Conservation (phyloP, 768 basidiomycete species). For the Phlebiopsis gigantea region DNA sequence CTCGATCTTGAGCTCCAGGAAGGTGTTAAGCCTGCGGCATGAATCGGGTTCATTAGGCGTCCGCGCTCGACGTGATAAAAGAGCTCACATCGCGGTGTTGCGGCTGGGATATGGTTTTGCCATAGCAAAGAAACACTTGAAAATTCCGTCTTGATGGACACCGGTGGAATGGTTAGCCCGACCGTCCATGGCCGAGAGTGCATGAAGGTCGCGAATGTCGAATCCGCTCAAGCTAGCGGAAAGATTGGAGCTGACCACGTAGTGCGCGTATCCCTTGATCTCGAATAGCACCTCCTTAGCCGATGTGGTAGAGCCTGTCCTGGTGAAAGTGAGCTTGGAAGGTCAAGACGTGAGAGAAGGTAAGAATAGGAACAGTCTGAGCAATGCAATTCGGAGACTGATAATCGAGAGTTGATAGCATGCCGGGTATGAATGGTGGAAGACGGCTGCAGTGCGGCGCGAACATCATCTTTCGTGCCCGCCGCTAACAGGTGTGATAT, state of each 20-base stretch:
- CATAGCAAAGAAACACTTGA: slow-evolving; percentile 66
- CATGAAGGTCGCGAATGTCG: neutral
- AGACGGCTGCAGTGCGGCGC: no score
- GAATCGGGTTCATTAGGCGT: neutral
- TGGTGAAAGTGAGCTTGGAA: no score
- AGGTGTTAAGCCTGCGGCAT: slow-evolving; percentile 54
- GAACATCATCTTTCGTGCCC: no score
- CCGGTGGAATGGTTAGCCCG: neutral
- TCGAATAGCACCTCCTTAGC: slow-evolving; percentile 61
- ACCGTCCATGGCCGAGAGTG: neutral
- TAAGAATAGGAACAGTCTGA: no score
- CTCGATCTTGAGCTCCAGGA: slow-evolving; percentile 82
- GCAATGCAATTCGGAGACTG: no score
- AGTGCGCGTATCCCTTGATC: slow-evolving; percentile 60
- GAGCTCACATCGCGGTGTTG: slow-evolving; percentile 58
- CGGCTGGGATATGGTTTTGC: slow-evolving; percentile 76
- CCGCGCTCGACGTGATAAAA: neutral
- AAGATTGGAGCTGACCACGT: slow-evolving; percentile 12
- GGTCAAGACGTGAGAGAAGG: no score
- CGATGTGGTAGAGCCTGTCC: neutral
- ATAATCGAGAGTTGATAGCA: no score
- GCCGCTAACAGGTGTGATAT: no score
- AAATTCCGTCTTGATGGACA: slow-evolving; percentile 19
- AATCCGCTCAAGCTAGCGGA: neutral
- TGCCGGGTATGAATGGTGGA: no score